Evolutionary conservation across 2,329 filamentous ascomycete genomes (phyloP).

Genomic region (Xylariales sp.): DNA sequence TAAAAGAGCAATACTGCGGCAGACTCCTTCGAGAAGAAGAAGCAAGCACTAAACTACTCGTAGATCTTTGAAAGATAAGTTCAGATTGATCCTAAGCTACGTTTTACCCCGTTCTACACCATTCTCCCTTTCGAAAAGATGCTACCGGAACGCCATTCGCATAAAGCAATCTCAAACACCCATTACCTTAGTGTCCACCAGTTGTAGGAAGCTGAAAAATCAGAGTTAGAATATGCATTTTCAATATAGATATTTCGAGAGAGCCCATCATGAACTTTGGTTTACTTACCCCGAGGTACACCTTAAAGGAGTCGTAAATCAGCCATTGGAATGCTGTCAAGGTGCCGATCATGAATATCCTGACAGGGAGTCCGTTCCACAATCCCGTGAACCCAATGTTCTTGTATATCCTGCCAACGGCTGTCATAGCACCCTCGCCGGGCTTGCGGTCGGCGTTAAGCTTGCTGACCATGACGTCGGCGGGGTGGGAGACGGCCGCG

Average conservation of each 20-base stretch:
- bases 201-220: constrained; percentile 9
- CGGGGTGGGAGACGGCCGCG: constrained; percentile 71
- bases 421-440: constrained; percentile 70
- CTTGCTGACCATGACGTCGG: constrained; percentile 87
- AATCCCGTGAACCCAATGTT: constrained; percentile 81
- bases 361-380: constrained; percentile 80
- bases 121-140: no score
- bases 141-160: background rate
- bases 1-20: no score
- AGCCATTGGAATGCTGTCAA: constrained; percentile 82
- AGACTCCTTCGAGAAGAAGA: background rate
- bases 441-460: constrained; percentile 70
- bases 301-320: constrained; percentile 56
- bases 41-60: background rate
- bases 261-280: no score
- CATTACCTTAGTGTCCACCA: constrained; percentile 10
- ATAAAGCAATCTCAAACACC: background rate
- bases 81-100: no score
- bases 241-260: no score
- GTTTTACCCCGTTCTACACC: no score
- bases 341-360: constrained; percentile 80
- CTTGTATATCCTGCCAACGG: constrained; percentile 70
- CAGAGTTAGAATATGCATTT: no score
- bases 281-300: constrained; percentile 7
- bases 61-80: no score